phyloP scores from a whole-genome alignment of 1,284 basidiomycete genomes.

The Trichosporon sp. region DNA sequence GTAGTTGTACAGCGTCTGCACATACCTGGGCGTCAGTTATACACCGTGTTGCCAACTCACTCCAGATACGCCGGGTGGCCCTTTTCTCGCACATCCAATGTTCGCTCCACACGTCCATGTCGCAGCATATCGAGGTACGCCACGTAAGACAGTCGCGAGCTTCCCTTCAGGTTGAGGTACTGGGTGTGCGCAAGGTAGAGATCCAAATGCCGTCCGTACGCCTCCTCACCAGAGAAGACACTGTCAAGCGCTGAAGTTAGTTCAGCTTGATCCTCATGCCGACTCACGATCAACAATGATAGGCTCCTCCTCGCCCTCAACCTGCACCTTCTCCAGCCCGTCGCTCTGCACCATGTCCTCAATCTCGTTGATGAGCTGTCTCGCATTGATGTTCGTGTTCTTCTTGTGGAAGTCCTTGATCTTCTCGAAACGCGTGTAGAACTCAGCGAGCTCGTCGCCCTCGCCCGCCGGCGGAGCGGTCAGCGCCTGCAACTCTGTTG shows the following conservation, averaged over 20 bases:
- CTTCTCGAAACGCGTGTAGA: conserved; percentile 87
- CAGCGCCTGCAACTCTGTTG: conserved; percentile 41
- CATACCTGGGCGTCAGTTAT: conserved; percentile 57
- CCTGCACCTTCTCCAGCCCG: conserved; percentile 48
- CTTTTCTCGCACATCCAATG: conserved; percentile 67
- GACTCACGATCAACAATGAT: conserved; percentile 51
- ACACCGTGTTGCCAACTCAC: conserved; percentile 51
- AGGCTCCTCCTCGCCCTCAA: conserved; percentile 62
- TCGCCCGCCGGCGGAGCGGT: conserved; percentile 50
- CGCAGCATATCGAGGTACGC: conserved; percentile 80
- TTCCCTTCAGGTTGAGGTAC: conserved; percentile 82
- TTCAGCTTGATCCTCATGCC: conserved; percentile 44
- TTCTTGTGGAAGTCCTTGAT: conserved; percentile 93
- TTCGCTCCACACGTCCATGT: conserved; percentile 51
- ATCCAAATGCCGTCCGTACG: conserved; percentile 90
- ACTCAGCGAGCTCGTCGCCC: conserved; percentile 75
- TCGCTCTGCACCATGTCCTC: conserved; percentile 57
- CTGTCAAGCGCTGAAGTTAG: conserved; percentile 65
- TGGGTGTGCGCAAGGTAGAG: conserved; percentile 80
- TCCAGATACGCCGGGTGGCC: conserved; percentile 69
- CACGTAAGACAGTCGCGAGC: conserved; percentile 75
- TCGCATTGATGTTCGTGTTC: conserved; percentile 80
- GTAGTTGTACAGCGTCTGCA: conserved; percentile 74
- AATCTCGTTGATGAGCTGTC: conserved; percentile 73
- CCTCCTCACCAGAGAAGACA: conserved; percentile 92